These are phyloP conservation scores for Parathielavia appendiculata DNA, from an alignment of 495 filamentous ascomycete genomes.

Conservation along the genomic window DNA sequence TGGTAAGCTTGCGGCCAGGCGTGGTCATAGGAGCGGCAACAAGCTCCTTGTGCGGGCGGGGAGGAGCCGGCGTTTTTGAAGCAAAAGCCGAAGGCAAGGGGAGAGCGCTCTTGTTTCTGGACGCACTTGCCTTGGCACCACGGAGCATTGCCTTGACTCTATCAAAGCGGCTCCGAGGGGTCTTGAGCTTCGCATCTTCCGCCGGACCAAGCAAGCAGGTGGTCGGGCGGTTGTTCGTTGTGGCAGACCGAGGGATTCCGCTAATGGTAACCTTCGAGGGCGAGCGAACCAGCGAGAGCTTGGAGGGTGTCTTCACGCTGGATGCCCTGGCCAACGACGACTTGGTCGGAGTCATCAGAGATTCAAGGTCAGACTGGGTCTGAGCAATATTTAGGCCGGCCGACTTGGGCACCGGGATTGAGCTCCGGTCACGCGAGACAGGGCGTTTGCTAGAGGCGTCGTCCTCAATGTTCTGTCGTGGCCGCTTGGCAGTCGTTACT, in stretches of 20 bases:
- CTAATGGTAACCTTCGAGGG: slow-evolving; percentile 33
- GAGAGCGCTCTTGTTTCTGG: slow-evolving; percentile 37
- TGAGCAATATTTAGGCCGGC: slow-evolving; percentile 36
- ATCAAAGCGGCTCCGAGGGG: slow-evolving; percentile 40
- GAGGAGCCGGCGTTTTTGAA: slow-evolving; percentile 42
- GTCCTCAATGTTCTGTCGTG: slow-evolving; percentile 54
- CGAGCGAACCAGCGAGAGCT: slow-evolving; percentile 31
- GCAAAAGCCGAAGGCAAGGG: slow-evolving; percentile 33
- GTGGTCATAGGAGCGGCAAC: slow-evolving; percentile 44
- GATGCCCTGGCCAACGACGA: slow-evolving; percentile 66
- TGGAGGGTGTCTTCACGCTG: slow-evolving; percentile 51
- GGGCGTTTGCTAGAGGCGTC: slow-evolving; percentile 55
- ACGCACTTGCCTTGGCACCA: slow-evolving; percentile 35
- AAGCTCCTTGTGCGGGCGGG: slow-evolving; percentile 40
- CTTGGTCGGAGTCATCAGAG: slow-evolving; percentile 73
- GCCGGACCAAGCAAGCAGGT: slow-evolving; percentile 7
- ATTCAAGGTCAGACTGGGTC: slow-evolving; percentile 42
- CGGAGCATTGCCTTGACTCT: slow-evolving; percentile 48
- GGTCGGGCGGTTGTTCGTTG: slow-evolving; percentile 31
- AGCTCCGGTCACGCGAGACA: slow-evolving; percentile 45
- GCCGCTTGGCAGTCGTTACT: slow-evolving; percentile 54
- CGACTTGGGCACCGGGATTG: slow-evolving; percentile 41
- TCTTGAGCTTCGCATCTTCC: slow-evolving; percentile 29
- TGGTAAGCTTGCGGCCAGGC: slow-evolving; percentile 41
- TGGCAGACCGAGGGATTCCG: slow-evolving; percentile 35